Base-by-base conservation (phyloP, 148 eudicot genomes). In the Rhododendron mucronatum region DNA sequence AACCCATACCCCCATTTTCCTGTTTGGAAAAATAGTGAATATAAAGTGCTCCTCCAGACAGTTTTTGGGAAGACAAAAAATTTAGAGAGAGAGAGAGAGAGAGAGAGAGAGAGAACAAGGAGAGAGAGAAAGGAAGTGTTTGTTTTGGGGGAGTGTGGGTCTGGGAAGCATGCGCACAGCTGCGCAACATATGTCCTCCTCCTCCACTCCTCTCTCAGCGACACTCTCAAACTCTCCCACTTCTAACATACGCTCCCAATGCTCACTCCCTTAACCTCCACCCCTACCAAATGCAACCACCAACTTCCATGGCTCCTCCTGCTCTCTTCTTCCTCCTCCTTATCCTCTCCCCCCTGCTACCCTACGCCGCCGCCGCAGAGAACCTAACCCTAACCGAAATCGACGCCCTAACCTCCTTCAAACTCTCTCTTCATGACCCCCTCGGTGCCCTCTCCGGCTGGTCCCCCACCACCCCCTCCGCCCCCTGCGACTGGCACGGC, bases 401-500 rank as follows among this genome's bases (percentile, higher is more conserved):
- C 35, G 84, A 87, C 14, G 89, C 91, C 15, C 82, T 90, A 5
- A 39, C 55, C 12, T 82, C 87, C 78, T 75, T 91, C 87, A 89
- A 87, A 63, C 75, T 82, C 84, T 74, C 55, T 85, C 87, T 91
- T 82, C 11, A 61, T 18, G 93, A 91, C 86, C 93, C 93, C 0
- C 88, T 90, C 63, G 85, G 84, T 13, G 88, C 83, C 4, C 86
- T 91, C 47, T 44, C 86, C 87, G 57, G 78, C 48, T 91, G 93
- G 93, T 69, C 84, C 63, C 14, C 84, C 6, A 53, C 90, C 30
- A 75, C 90, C 44, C 80, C 87, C 14, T 35, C 26, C 35, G 90
- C 93, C 30, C 93, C 93, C 2, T 91, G 93, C 84, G 89, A 90
- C 86, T 91, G 93, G 93, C 90, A 82, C 35, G 93, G 93, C 71